Base-by-base conservation (phyloP, 768 basidiomycete genomes). In the Xerocomellus chrysenteron region DNA sequence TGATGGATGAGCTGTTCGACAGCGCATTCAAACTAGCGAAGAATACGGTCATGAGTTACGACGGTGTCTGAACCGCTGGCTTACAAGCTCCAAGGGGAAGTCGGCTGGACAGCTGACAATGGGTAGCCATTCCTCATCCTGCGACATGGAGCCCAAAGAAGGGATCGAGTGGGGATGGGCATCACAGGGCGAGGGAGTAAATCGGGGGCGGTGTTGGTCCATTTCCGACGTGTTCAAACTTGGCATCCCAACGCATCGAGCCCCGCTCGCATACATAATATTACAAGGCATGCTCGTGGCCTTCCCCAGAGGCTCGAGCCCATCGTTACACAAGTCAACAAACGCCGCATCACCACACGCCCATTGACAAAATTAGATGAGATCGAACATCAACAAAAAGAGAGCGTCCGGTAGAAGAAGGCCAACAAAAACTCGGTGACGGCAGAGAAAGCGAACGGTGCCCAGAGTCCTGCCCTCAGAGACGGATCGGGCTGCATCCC, bases 1-100 rank as follows among this genome's bases (percentile, higher is more conserved):
- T 96, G 93, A 37, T 89, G 81, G 8, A 94, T 77, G 17, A 96
- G 76, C 59, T 92, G 88, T 26, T 80, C 81, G 33, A 88, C 69
- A 0, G 89, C 90, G 1, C 70, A 66, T 60, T 88, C 82, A 66
- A 97, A 97, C 92, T 94, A 59, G 36, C 2, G 3, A 26, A 32
- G 12, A 16, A 24, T 17, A 28, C 21, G 11, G n/a, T 37, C 14
- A 41, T 47, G 28, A 46, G n/a, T 9, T 43, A 9, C 12, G 8
- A 17, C 10, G 4, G 17, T 16, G 40, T 39, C 19, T 7, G 26
- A 6, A 37, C 33, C 11, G 30, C 8, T 8, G 14, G 55, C 78
- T 66, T 58, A 82, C 82, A 45, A 82, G 60, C 33, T 78, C 73
- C 32, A 69, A 51, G 1, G 80, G 66, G 65, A 79, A 82, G 56